Conservation (phyloP, 176 grass and related monocot species). For the Bonia amplexicaulis region DNA sequence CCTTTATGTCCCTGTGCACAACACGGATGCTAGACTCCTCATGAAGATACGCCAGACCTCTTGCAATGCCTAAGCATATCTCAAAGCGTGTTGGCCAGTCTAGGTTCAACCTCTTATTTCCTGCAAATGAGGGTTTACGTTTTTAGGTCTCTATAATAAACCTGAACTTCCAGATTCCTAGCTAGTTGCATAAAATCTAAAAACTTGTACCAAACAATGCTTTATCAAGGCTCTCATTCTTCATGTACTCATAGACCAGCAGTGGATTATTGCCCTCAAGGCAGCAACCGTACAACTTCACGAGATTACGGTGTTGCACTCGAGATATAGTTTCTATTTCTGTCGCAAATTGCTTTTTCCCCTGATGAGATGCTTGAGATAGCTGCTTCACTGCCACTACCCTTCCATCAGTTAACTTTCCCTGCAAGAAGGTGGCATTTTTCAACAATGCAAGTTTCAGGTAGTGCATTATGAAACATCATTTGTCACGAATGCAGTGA, state of each 20-base stretch:
- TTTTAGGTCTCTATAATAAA: background rate
- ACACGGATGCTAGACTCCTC: conserved; percentile 76
- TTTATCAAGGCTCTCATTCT: conserved; percentile 86
- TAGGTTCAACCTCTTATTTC: conserved; percentile 35
- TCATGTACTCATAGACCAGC: conserved; percentile 81
- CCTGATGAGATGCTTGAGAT: conserved; percentile 66
- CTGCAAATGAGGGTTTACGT: conserved; percentile 34
- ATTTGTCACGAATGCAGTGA: background rate
- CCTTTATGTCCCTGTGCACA: conserved; percentile 87
- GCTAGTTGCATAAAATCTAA: background rate
- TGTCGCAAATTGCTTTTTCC: conserved; percentile 66
- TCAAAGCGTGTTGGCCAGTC: conserved; percentile 74
- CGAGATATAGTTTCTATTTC: conserved; percentile 91
- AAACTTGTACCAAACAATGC: conserved; percentile 63
- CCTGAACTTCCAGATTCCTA: background rate
- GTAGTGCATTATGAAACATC: background rate
- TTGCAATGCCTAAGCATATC: conserved; percentile 71
- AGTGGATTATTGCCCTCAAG: conserved; percentile 69
- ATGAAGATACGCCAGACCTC: conserved; percentile 72
- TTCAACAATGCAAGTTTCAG: conserved; percentile 1
- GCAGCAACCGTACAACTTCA: conserved; percentile 89
- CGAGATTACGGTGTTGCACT: conserved; percentile 82
- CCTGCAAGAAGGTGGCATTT: conserved; percentile 37
- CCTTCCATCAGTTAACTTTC: conserved; percentile 68
- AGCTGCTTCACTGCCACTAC: conserved; percentile 77